phyloP scores from a whole-genome alignment of 805 yeast species.

The Kodamaea kakaduensis region DNA sequence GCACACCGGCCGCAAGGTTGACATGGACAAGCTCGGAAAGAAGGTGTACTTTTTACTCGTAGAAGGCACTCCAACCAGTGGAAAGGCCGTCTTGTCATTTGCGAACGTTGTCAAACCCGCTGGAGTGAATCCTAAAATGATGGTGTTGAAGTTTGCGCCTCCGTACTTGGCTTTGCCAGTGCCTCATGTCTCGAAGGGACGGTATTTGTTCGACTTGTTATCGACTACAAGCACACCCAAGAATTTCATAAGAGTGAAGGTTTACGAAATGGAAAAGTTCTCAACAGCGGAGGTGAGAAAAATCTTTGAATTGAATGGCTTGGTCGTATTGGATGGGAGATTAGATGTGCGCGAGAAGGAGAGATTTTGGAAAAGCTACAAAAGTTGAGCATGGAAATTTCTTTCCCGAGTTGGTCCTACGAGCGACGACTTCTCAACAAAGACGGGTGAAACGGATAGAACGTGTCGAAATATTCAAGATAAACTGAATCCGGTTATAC shows the following conservation, averaged over 20 bases:
- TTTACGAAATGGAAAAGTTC: constrained; percentile 20
- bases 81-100: constrained; percentile 67
- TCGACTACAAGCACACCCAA: constrained; percentile 16
- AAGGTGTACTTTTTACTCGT: constrained; percentile 55
- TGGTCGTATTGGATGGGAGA: constrained; percentile 26
- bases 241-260: constrained; percentile 24
- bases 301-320: constrained; percentile 31
- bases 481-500: too few species aligned
- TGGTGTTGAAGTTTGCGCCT: constrained; percentile 39
- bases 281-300: constrained; percentile 18
- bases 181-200: constrained; percentile 21
- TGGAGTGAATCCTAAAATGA: constrained; percentile 24
- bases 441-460: too few species aligned
- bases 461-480: too few species aligned
- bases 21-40: constrained; percentile 14
- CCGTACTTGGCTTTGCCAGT: constrained; percentile 33
- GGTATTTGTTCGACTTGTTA: constrained; percentile 23
- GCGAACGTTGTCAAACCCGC: constrained; percentile 14
- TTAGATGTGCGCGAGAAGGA: constrained; percentile 28
- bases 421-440: too few species aligned
- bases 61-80: constrained; percentile 87
- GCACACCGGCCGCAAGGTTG: constrained; percentile 16
- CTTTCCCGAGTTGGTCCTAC: too few species aligned
- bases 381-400: too few species aligned
- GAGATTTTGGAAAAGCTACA: constrained; percentile 20